phyloP scores from a whole-genome alignment of 1,139 yeast species.

The Taphrina sp. region DNA sequence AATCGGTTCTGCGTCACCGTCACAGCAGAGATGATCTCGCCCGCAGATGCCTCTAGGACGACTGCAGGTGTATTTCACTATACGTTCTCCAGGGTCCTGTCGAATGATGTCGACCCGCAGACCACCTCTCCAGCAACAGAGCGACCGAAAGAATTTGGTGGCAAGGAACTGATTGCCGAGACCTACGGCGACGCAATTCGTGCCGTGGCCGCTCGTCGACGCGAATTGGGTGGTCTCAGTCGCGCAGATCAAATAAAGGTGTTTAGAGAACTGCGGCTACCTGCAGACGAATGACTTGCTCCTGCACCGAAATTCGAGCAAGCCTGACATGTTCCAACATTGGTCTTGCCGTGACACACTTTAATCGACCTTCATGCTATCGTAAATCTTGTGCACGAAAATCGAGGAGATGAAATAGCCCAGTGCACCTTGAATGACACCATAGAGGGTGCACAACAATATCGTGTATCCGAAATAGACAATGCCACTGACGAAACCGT shows the following conservation, averaged over 20 bases:
- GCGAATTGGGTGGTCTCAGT: constrained; percentile 6
- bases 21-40: constrained; percentile 26
- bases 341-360: too few relatives aligned
- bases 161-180: constrained; percentile 19
- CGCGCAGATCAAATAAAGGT: constrained; percentile 20
- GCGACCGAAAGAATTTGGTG: not conserved
- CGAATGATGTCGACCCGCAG: not conserved
- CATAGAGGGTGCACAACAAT: constrained; percentile 6
- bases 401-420: constrained; percentile 7
- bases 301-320: too few relatives aligned
- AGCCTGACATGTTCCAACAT: too few relatives aligned
- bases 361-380: constrained; percentile 16
- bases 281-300: too few relatives aligned
- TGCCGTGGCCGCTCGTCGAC: constrained; percentile 23
- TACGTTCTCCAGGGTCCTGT: constrained; percentile 15
- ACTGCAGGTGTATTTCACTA: constrained; percentile 31
- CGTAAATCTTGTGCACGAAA: constrained; percentile 17
- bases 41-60: constrained; percentile 3
- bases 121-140: not conserved
- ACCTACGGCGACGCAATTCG: constrained; percentile 31
- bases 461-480: constrained; percentile 16
- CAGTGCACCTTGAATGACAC: constrained; percentile 12
- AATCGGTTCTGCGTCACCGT: constrained; percentile 27
- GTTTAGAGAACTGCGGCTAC: constrained; percentile 12
- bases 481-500: constrained; percentile 21